Conservation (phyloP, 768 basidiomycete genomes). For the Kwoniella sp. region DNA sequence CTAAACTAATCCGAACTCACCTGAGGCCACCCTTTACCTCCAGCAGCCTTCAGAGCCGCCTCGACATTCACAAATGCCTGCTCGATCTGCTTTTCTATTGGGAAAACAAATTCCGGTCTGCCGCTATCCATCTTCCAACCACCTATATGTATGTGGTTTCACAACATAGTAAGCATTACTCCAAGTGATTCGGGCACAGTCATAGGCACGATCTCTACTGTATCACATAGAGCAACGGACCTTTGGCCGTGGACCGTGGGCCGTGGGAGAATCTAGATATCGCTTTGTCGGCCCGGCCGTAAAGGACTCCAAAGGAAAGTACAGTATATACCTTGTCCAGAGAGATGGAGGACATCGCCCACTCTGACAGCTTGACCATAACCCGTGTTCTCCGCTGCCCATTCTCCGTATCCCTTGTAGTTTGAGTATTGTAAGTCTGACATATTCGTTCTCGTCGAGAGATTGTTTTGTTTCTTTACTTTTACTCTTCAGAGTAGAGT, state of each 20-base stretch:
- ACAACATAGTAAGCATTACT: too few species aligned
- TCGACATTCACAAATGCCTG: slow-evolving; percentile 37
- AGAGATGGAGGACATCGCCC: slow-evolving; percentile 19
- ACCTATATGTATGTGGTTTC: slow-evolving; percentile 6
- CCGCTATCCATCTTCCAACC: slow-evolving; percentile 20
- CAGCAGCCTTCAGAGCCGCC: slow-evolving; percentile 18
- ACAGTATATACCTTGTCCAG: slow-evolving; percentile 20
- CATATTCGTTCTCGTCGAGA: slow-evolving; percentile 9
- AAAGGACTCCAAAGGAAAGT: too few species aligned
- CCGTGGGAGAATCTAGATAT: too few species aligned
- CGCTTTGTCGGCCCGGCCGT: too few species aligned
- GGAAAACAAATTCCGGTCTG: slow-evolving; percentile 11
- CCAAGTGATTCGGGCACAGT: too few species aligned
- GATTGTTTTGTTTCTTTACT: too few species aligned
- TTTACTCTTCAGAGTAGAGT: too few species aligned
- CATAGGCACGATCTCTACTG: too few species aligned
- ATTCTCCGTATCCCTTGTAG: slow-evolving; percentile 7
- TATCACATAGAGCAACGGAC: too few species aligned
- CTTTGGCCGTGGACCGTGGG: too few species aligned
- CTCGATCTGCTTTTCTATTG: slow-evolving; percentile 25
- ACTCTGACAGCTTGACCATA: slow-evolving; percentile 21
- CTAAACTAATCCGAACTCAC: too few species aligned
- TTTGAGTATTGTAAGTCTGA: slow-evolving; percentile 14
- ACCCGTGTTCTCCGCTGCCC: neutral
- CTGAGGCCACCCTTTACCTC: slow-evolving; percentile 34